Conservation (phyloP, 495 filamentous ascomycete genomes). For the Astrocystis sublimbata region DNA sequence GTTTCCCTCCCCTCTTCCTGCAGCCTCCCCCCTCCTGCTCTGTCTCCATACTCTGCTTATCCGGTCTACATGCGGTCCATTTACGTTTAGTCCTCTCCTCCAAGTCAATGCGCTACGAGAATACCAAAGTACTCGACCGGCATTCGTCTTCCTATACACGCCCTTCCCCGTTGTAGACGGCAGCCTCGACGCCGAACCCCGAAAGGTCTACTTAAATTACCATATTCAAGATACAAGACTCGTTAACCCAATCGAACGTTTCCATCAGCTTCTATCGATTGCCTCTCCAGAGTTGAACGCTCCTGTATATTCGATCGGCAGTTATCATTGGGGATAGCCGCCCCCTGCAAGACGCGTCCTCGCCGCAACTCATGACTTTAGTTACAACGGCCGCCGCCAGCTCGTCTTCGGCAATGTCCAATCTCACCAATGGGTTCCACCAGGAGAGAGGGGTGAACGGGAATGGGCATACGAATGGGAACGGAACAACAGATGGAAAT, state of each 20-base stretch:
- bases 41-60: neutral
- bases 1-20: constrained; percentile 20
- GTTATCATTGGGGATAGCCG: neutral
- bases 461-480: constrained; percentile 25
- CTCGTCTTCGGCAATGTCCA: constrained; percentile 26
- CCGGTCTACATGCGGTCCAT: too few relatives aligned
- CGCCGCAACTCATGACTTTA: constrained; percentile 19
- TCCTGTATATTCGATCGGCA: neutral
- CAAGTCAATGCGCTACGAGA: too few relatives aligned
- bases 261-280: neutral
- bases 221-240: neutral
- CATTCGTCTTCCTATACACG: neutral
- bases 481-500: constrained; percentile 25
- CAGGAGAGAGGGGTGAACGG: constrained; percentile 29
- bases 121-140: neutral
- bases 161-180: neutral
- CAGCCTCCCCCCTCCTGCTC: constrained; percentile 8
- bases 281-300: neutral
- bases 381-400: constrained; percentile 21
- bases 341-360: neutral
- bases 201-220: neutral
- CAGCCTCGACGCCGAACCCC: neutral
- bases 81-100: neutral
- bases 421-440: constrained; percentile 34
- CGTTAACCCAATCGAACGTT: neutral